phyloP scores from a whole-genome alignment of 2,329 filamentous ascomycete species.

The Clonostachys chloroleuca region DNA sequence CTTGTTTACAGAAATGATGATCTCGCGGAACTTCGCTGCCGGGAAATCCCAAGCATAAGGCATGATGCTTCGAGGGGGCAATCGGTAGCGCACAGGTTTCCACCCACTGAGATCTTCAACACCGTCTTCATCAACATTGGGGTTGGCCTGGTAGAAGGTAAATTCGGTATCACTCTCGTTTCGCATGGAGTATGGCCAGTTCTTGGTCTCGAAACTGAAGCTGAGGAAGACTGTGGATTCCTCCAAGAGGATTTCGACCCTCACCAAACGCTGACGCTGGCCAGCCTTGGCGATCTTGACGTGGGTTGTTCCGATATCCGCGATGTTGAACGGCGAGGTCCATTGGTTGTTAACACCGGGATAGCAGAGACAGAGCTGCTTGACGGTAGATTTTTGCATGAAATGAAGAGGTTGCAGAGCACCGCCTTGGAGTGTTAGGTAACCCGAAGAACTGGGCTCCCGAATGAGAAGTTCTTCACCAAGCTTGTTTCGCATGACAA shows the following conservation, averaged over 20 bases:
- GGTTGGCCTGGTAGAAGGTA: constrained; percentile 92
- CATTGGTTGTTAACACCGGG: constrained; percentile 94
- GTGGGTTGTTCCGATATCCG: constrained; percentile 86
- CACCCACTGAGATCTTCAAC: constrained; percentile 80
- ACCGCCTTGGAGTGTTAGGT: constrained; percentile 73
- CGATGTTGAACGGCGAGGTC: constrained; percentile 97
- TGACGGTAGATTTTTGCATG: constrained; percentile 74
- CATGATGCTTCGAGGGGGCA: constrained; percentile 96
- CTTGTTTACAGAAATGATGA: constrained; percentile 57
- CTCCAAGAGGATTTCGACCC: constrained; percentile 88
- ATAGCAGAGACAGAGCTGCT: constrained; percentile 90
- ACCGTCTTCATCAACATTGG: constrained; percentile 88
- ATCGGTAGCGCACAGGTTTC: constrained; percentile 86
- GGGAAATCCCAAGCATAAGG: constrained; percentile 99
- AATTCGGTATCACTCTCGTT: constrained; percentile 98
- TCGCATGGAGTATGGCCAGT: constrained; percentile 98
- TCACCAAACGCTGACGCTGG: constrained; percentile 81
- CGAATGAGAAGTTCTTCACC: constrained; percentile 84
- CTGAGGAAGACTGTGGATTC: constrained; percentile 91
- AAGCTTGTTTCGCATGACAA: constrained; percentile 90
- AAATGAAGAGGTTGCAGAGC: constrained; percentile 85
- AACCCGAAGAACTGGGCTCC: constrained; percentile 85
- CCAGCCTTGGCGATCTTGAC: constrained; percentile 90
- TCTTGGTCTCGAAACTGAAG: constrained; percentile 83
- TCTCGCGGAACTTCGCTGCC: constrained; percentile 91